Evolutionary conservation across 192 early-diverging fungal species (phyloP), one percentile per base, ranked within the genome.

Genomic region (Chytriomyces sp.): DNA sequence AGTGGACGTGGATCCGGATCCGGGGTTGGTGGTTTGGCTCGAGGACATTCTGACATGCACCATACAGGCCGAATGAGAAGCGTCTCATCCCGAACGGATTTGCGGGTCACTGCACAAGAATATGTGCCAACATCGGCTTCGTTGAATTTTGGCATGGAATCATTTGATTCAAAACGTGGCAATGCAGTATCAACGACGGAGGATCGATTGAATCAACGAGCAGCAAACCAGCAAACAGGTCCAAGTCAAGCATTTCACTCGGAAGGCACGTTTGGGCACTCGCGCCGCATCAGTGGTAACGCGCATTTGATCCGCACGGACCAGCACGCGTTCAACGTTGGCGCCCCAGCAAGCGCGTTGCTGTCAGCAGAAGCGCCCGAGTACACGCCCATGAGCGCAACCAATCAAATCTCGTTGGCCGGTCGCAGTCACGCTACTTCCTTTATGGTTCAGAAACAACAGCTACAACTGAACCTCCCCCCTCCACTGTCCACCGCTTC

Each of bases 101-200:
- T 69, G 8, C 47, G 68, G 20, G 68, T 69, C 18, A 43, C 68
- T 10, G 68, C 68, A 23, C 48, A 49, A 28, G 68, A 69, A 50
- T 69, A 69, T 26, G 53, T 53, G 24, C 68, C 68, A 35, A 35
- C 35, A 3, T 35, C 35, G 35, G 2, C 23, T 24, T 53, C 20
- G 18, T 10, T 26, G 49, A 57, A 16, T 11, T 7, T 11, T 10
- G 20, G 23, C 28, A n/a, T 49, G 9, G 16, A 13, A 7, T 45
- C 9, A 7, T 16, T 64, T 64, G 16, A 47, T 67, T 18, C 66
- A 13, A 10, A 8, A 11, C 66, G 9, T 67, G 9, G 7, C 46
- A 11, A 13, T 35, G 13, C 26, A 13, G 16, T 7, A 44, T 67
- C 66, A 0, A 45, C 46, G 35, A 45, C 26, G 26, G 13, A 13